Evolutionary conservation across 2,329 filamentous ascomycete species (phyloP).

Genomic region (Aspergillus caelatus): DNA sequence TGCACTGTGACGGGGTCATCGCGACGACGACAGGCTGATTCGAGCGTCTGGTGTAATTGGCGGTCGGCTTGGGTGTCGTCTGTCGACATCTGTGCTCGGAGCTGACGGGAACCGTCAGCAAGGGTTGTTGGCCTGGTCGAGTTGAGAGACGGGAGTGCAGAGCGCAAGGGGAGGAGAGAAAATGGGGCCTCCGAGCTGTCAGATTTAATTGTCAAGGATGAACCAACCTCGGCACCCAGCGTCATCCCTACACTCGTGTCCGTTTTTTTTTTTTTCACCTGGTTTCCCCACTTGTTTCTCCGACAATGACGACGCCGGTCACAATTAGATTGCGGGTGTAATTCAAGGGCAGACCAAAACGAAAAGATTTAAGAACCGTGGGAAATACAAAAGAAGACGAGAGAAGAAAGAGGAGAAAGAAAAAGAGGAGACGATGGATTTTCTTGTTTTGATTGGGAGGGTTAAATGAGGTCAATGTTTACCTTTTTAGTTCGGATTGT

Average conservation of each 20-base stretch:
- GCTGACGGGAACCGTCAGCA: not conserved
- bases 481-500: not conserved
- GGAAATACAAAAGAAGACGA: not conserved
- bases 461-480: not conserved
- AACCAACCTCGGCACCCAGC: constrained; percentile 5
- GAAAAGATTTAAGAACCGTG: not conserved
- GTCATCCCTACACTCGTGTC: not conserved
- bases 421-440: not conserved
- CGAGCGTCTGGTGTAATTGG: constrained; percentile 27
- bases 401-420: not conserved
- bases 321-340: not conserved
- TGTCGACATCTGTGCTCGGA: constrained; percentile 16
- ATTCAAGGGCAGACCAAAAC: not conserved
- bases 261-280: not conserved
- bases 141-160: not conserved
- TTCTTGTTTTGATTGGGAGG: not conserved
- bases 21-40: constrained; percentile 18
- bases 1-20: constrained; percentile 8
- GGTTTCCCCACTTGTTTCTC: constrained; percentile 1
- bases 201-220: not conserved
- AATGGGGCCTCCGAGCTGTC: not conserved
- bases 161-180: constrained; percentile 12
- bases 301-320: not conserved
- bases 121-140: not conserved
- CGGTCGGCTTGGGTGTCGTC: constrained; percentile 24